A percentile compares a stretch with the other conserved stretches of the same genome.
phyloP scores from a whole-genome alignment of 1,139 yeast species.

The Candida sp. region DNA sequence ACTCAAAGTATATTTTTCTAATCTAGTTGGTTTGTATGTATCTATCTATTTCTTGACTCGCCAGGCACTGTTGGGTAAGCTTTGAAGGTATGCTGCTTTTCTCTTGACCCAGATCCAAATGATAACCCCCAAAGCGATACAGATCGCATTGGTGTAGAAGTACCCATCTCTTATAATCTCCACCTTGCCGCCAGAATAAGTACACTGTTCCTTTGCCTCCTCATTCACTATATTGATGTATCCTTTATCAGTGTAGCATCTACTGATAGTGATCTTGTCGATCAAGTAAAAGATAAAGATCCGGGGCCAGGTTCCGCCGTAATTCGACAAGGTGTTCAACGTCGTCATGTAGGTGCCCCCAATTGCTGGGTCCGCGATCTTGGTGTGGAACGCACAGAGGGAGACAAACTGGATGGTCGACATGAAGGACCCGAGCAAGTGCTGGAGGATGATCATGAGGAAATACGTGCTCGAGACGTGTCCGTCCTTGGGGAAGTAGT shows the following conservation, averaged over 20 bases:
- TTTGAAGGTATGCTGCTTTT: conserved; percentile 61
- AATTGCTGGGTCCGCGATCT: conserved; percentile 92
- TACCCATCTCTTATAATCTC: conserved; percentile 75
- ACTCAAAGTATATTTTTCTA: neutral
- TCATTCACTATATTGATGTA: conserved; percentile 23
- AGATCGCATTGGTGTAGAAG: conserved; percentile 73
- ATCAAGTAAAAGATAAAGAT: conserved; percentile 77
- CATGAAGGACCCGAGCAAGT: conserved; percentile 88
- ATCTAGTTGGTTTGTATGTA: neutral
- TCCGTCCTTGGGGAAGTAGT: conserved; percentile 68
- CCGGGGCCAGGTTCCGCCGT: conserved; percentile 99
- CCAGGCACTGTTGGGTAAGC: conserved; percentile 72
- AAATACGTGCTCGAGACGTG: conserved; percentile 56
- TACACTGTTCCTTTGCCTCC: conserved; percentile 53
- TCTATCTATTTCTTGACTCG: conserved; percentile 40
- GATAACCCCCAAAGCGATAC: conserved; percentile 69
- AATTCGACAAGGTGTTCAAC: conserved; percentile 85
- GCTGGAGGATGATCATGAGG: conserved; percentile 74
- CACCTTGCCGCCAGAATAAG: conserved; percentile 58
- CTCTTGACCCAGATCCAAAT: conserved; percentile 73
- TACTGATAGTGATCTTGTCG: conserved; percentile 72
- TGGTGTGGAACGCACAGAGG: conserved; percentile 92
- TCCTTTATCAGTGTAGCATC: conserved; percentile 40
- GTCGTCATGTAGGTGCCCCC: conserved; percentile 99
- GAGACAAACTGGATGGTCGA: conserved; percentile 95